A percentile compares a stretch with the other conserved stretches of the same genome.
Conservation (phyloP, 2,329 filamentous ascomycete species). For the Calycina marina region DNA sequence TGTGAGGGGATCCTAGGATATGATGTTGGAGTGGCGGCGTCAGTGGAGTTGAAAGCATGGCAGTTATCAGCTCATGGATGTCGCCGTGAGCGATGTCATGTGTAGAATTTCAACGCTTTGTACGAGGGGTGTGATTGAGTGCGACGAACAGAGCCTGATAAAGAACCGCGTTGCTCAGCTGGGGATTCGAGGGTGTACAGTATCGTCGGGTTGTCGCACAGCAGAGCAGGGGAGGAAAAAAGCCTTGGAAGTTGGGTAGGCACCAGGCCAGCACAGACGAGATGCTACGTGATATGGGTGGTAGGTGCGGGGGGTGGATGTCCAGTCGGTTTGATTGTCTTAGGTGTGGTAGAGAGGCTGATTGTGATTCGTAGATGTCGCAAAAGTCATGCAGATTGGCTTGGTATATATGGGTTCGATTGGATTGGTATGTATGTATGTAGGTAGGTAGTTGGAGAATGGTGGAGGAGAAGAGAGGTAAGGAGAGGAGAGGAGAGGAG, state of each 20-base stretch:
- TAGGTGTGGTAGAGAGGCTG: background rate
- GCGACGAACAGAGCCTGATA: too few species aligned
- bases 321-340: background rate
- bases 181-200: too few species aligned
- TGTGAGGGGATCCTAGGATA: background rate
- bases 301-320: conserved; percentile 1
- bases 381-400: background rate
- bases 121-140: too few species aligned
- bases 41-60: too few species aligned
- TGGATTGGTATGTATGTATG: background rate
- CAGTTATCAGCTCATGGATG: too few species aligned
- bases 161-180: too few species aligned
- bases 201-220: too few species aligned
- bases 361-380: background rate
- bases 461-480: background rate
- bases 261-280: background rate
- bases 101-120: too few species aligned
- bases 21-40: too few species aligned
- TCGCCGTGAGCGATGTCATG: too few species aligned
- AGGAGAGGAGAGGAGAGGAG: background rate
- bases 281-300: conserved; percentile 3
- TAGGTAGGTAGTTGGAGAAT: background rate
- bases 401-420: background rate
- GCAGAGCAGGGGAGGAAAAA: too few species aligned
- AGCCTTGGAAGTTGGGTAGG: too few species aligned